These are phyloP conservation scores for Verticillium zaregamsianum DNA, from an alignment of 2,329 filamentous ascomycete species.

Conservation along the genomic window DNA sequence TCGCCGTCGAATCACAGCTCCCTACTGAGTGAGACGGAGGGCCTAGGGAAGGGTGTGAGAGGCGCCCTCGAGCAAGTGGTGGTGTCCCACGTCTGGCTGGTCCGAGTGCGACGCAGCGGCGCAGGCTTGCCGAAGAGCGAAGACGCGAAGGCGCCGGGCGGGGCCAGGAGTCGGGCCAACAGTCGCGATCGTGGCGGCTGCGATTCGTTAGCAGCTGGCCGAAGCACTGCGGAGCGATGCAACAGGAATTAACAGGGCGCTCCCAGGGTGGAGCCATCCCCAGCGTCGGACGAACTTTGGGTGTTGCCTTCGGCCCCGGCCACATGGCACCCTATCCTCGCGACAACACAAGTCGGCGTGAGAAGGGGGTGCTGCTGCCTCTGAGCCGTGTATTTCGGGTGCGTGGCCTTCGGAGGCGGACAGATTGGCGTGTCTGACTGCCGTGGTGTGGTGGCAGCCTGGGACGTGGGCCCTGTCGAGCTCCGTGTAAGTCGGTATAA, in stretches of 20 bases:
- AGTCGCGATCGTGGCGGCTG: not conserved
- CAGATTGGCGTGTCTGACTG: no score
- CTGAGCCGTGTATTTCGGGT: not conserved
- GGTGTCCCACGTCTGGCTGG: not conserved
- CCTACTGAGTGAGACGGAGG: no score
- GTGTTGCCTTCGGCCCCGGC: not conserved
- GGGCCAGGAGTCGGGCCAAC: not conserved
- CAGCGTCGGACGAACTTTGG: not conserved
- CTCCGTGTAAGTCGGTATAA: no score
- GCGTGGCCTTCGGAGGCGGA: no score
- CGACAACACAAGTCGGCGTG: no score
- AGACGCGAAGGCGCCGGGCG: not conserved
- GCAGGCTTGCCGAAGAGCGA: not conserved
- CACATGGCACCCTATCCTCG: not conserved
- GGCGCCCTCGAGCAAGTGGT: no score
- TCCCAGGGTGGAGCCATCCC: not conserved
- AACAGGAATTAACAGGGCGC: not conserved
- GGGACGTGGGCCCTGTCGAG: no score
- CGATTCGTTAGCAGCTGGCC: not conserved
- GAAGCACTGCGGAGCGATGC: no score
- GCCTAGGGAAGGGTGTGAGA: no score
- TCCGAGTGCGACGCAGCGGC: not conserved
- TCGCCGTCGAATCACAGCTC: no score
- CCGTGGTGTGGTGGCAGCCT: no score
- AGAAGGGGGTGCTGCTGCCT: not conserved